phyloP scores from a whole-genome alignment of 352 stramenopile genomes.

The Phytophthora citrophthora region DNA sequence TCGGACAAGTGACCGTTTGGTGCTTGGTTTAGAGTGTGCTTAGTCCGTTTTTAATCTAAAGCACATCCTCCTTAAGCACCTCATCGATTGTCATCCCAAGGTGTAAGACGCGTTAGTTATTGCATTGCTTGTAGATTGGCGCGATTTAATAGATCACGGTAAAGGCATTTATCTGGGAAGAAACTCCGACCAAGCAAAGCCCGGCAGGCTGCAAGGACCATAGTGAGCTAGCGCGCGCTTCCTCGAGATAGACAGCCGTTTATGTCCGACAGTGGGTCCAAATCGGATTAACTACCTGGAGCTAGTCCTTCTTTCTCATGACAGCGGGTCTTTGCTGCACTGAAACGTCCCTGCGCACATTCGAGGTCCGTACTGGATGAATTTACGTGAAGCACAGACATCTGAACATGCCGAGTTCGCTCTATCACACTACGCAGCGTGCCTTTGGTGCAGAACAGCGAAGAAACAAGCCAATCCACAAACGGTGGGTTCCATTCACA shows the following conservation, averaged over 20 bases:
- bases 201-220: constrained; percentile 2
- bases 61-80: constrained; percentile 1
- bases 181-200: background rate
- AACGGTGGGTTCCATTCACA: constrained; percentile 1
- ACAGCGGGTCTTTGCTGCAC: background rate
- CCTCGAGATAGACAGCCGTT: background rate
- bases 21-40: too few relatives aligned
- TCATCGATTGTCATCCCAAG: background rate
- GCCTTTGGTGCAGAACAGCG: constrained; percentile 13
- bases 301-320: background rate
- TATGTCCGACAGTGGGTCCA: background rate
- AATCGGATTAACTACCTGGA: background rate
- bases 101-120: background rate
- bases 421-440: constrained; percentile 2
- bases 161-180: too few relatives aligned
- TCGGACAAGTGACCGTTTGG: constrained; percentile 4
- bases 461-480: background rate
- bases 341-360: background rate
- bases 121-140: background rate
- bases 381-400: background rate
- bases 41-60: too few relatives aligned
- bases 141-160: too few relatives aligned
- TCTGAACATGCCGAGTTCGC: background rate
- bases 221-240: background rate
- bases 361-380: too few relatives aligned